Base-by-base conservation (phyloP, 1,284 basidiomycete genomes). In the Ustilago hordei region DNA sequence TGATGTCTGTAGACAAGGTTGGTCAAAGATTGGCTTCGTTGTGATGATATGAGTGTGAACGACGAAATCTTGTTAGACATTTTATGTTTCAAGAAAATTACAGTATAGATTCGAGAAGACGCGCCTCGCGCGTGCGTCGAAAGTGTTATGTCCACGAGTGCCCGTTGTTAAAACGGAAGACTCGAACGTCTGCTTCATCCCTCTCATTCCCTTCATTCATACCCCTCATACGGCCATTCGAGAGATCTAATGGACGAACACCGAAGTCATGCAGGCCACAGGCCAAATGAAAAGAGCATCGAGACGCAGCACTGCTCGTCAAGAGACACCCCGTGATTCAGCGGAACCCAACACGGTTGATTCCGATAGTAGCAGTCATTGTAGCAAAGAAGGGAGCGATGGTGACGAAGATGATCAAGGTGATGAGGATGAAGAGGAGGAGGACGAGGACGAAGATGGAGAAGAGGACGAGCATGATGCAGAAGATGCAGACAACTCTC, bases 401-500 rank as follows among this genome's bases (percentile, higher is more conserved):
- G 43, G 19, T 3, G 43, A 48, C 23, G 61, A 56, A 8, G 36
- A 66, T 17, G 59, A 55, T 5, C 47, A 50, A 12, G 60, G 38
- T 6, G 38, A 55, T 1, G 55, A 59, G 4, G 64, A 55, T 4
- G 43, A 63, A 4, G 36, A 57, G 2, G 62, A 60, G 0, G 41
- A 66, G 9, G 63, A 61, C 15, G 61, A 43, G 1, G 62, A 72
- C 7, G 55, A 65, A 5, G 54, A 64, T 28, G 64, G 62, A 1
- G 62, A 64, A 9, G 69, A 63, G 4, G 59, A 62, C 4, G 59
- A 54, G 6, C 59, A 68, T n/a, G 64, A 71, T 1, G 47, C 50
- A 1, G 72, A 67, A 3, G 75, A 78, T 4, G 75, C 70, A n/a
- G 75, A 71, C 34, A 71, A 75, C 13, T 66, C 67, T 4, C 71